These are phyloP conservation scores for Chaetomiaceae sp. DNA, from an alignment of 2,329 filamentous ascomycete species.

Conservation along the genomic window DNA sequence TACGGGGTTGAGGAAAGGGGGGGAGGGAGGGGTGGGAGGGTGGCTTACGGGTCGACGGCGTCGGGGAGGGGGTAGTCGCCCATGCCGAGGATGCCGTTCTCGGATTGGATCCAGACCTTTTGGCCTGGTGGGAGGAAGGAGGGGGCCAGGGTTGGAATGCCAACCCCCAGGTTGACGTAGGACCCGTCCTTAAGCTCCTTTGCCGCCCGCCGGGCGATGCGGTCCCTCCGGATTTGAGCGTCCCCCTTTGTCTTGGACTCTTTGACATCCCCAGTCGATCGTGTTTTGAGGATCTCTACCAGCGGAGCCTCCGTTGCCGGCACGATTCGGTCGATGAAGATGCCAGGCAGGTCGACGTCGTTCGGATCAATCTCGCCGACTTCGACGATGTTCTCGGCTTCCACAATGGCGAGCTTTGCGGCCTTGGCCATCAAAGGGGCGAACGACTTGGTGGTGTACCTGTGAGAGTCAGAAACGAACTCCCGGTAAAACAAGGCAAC, in stretches of 20 bases:
- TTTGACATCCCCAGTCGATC: conserved; percentile 38
- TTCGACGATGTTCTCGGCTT: conserved; percentile 79
- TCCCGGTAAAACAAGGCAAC: neutral
- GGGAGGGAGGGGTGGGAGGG: no score
- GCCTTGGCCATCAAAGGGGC: conserved; percentile 78
- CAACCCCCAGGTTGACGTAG: conserved; percentile 77
- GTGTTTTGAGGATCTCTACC: conserved; percentile 64
- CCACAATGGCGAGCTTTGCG: conserved; percentile 71
- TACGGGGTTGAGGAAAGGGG: neutral
- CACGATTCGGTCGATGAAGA: conserved; percentile 78
- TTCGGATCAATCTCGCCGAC: conserved; percentile 68
- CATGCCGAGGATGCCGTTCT: conserved; percentile 83
- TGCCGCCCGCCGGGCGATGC: conserved; percentile 72
- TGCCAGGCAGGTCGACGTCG: conserved; percentile 73
- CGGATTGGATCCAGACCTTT: conserved; percentile 78
- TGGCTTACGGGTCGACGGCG: conserved; percentile 58
- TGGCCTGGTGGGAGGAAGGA: conserved; percentile 64
- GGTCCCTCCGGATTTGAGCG: conserved; percentile 55
- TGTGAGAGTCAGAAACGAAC: neutral
- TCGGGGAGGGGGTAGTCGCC: conserved; percentile 72
- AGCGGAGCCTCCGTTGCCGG: conserved; percentile 66
- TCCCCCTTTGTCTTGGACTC: conserved; percentile 38
- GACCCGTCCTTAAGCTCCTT: conserved; percentile 76
- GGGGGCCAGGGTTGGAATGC: conserved; percentile 83
- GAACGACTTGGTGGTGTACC: conserved; percentile 70